These are phyloP conservation scores for Drechslerella coelobrocha DNA, from an alignment of 2,329 filamentous ascomycete species.

Conservation along the genomic window DNA sequence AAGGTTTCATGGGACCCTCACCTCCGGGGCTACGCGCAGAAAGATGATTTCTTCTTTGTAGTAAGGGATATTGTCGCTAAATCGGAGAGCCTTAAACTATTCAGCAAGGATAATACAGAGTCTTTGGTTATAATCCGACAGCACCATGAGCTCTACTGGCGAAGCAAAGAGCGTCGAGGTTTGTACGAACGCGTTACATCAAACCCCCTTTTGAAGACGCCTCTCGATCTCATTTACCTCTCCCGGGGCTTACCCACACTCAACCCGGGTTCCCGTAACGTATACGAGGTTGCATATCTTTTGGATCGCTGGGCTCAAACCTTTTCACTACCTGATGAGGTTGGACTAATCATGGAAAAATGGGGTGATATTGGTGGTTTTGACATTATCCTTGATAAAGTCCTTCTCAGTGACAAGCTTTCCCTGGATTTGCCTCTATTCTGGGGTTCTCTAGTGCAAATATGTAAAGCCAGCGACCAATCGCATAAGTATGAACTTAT, in stretches of 20 bases:
- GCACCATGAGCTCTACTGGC: conserved; percentile 24
- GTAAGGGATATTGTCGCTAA: conserved; percentile 59
- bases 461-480: conserved; percentile 49
- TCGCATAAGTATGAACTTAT: conserved; percentile 58
- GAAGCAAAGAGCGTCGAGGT: conserved; percentile 12
- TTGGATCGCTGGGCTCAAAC: conserved; percentile 22
- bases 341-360: conserved; percentile 19
- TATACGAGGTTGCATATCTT: conserved; percentile 15
- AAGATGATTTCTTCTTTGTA: conserved; percentile 59
- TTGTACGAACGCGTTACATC: conserved; percentile 34
- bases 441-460: conserved; percentile 25
- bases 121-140: conserved; percentile 13
- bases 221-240: conserved; percentile 8
- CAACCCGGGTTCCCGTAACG: conserved; percentile 11
- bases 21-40: conserved; percentile 61
- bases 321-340: conserved; percentile 14
- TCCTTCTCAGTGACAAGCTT: conserved; percentile 35
- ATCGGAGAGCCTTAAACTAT: conserved; percentile 55
- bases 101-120: conserved; percentile 48
- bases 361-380: conserved; percentile 38
- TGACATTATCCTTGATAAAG: conserved; percentile 27
- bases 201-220: conserved; percentile 2
- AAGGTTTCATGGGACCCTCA: conserved; percentile 59
- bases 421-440: conserved; percentile 32
- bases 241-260: conserved; percentile 11